Conservation (phyloP, 1,139 yeast genomes). For the Taiozyma sp. region DNA sequence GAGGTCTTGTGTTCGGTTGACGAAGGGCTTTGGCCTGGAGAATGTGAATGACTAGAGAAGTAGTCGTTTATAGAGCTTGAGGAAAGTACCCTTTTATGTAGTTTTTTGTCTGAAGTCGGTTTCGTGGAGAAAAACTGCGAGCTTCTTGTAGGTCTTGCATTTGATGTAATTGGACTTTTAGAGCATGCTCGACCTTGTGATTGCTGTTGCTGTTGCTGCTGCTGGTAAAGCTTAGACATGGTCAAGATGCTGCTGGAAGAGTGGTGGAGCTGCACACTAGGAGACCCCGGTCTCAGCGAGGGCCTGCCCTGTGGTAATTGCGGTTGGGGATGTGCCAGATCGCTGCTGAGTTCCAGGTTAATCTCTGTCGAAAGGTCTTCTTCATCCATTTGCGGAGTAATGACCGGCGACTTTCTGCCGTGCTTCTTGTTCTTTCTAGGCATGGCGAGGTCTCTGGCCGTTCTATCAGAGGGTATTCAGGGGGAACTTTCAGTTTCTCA, state of each 20-base stretch:
- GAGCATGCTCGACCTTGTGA: slow-evolving; percentile 5
- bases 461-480: no score
- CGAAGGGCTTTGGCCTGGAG: not conserved
- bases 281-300: not conserved
- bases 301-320: not conserved
- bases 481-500: no score
- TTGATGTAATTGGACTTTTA: slow-evolving; percentile 6
- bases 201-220: slow-evolving; percentile 11
- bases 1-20: not conserved
- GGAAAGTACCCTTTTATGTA: slow-evolving; percentile 22
- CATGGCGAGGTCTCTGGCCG: not conserved
- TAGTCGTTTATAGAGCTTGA: slow-evolving; percentile 18
- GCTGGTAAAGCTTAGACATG: slow-evolving; percentile 18
- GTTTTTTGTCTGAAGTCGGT: slow-evolving; percentile 10
- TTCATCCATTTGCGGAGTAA: not conserved
- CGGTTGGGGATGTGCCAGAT: not conserved
- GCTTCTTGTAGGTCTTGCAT: not conserved
- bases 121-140: not conserved
- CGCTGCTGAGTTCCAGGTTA: not conserved
- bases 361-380: not conserved
- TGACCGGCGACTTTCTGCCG: not conserved
- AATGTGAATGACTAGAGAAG: slow-evolving; percentile 7
- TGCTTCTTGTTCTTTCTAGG: not conserved
- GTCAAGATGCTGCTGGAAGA: slow-evolving; percentile 22
- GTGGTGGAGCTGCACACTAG: not conserved